Conservation (phyloP, 2,329 filamentous ascomycete genomes). For the Phialophora tarda region DNA sequence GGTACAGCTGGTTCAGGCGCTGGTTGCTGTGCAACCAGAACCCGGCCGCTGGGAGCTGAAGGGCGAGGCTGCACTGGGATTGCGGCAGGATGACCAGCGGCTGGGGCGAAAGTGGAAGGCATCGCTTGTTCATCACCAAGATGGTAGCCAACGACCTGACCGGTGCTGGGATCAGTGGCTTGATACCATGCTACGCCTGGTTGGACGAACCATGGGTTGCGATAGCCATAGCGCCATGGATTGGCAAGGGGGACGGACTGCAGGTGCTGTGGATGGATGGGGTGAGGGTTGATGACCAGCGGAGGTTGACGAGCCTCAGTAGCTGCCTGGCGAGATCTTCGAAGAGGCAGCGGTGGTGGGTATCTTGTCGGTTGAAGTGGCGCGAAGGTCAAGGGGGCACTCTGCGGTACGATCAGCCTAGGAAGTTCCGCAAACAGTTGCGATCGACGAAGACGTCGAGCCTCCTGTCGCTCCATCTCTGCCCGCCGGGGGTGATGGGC, state of each 20-base stretch:
- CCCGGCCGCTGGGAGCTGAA: neutral
- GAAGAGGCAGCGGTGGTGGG: neutral
- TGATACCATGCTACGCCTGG: slow-evolving; percentile 1
- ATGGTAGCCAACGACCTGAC: neutral
- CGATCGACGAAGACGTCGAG: neutral
- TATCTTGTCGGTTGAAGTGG: neutral
- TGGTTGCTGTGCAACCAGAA: neutral
- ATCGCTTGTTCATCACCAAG: neutral
- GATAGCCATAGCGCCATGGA: neutral
- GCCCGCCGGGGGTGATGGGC: neutral
- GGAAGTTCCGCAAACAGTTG: neutral
- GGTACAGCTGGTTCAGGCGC: neutral
- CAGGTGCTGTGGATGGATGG: neutral
- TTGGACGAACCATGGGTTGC: neutral
- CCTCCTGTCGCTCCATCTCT: neutral
- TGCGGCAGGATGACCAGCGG: neutral
- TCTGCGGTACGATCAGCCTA: neutral
- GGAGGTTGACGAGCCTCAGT: neutral
- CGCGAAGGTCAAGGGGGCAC: neutral
- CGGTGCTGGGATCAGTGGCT: neutral
- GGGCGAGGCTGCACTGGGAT: neutral
- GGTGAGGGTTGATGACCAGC: neutral
- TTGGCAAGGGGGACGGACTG: neutral
- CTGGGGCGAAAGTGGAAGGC: neutral
- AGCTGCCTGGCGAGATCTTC: neutral